These are phyloP conservation scores for Lophiostoma macrostomum DNA, from an alignment of 495 filamentous ascomycete species.

Conservation along the genomic window DNA sequence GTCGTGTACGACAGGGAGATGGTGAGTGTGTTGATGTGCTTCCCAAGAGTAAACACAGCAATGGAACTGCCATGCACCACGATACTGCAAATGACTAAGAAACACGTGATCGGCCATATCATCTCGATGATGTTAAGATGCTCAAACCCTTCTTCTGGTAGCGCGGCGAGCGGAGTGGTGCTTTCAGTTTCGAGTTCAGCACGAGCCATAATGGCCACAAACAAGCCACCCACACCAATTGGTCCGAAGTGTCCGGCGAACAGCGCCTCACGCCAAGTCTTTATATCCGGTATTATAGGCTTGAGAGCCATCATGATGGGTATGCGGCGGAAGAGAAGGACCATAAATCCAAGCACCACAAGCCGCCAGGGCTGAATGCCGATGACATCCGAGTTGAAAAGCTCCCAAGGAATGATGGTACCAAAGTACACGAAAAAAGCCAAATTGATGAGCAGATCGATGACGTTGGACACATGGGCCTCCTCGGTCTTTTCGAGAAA, in stretches of 20 bases:
- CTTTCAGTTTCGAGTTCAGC: slow-evolving; percentile 76
- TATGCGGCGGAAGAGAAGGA: slow-evolving; percentile 94
- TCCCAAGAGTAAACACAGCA: slow-evolving; percentile 96
- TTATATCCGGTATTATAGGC: slow-evolving; percentile 92
- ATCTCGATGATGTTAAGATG: slow-evolving; percentile 71
- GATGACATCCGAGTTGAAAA: slow-evolving; percentile 65
- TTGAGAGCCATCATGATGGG: slow-evolving; percentile 93
- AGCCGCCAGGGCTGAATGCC: slow-evolving; percentile 83
- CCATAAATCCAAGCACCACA: slow-evolving; percentile 82
- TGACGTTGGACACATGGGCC: slow-evolving; percentile 98
- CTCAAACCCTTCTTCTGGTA: slow-evolving; percentile 51
- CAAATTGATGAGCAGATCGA: slow-evolving; percentile 94
- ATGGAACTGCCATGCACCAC: slow-evolving; percentile 96
- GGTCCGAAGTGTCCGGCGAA: slow-evolving; percentile 99
- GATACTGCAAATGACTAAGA: slow-evolving; percentile 92
- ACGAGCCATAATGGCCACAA: slow-evolving; percentile 85
- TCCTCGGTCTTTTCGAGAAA: slow-evolving; percentile 98
- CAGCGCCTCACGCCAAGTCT: slow-evolving; percentile 96
- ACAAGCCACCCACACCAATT: slow-evolving; percentile 96
- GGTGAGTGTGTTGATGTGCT: slow-evolving; percentile 95
- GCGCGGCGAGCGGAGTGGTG: slow-evolving; percentile 64
- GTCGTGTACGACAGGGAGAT: slow-evolving; percentile 93
- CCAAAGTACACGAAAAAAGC: slow-evolving; percentile 98
- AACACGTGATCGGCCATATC: slow-evolving; percentile 95
- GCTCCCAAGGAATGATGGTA: slow-evolving; percentile 91